Evolutionary conservation across 352 stramenopile genomes (phyloP).

Genomic region (Phytophthora aleatoria): DNA sequence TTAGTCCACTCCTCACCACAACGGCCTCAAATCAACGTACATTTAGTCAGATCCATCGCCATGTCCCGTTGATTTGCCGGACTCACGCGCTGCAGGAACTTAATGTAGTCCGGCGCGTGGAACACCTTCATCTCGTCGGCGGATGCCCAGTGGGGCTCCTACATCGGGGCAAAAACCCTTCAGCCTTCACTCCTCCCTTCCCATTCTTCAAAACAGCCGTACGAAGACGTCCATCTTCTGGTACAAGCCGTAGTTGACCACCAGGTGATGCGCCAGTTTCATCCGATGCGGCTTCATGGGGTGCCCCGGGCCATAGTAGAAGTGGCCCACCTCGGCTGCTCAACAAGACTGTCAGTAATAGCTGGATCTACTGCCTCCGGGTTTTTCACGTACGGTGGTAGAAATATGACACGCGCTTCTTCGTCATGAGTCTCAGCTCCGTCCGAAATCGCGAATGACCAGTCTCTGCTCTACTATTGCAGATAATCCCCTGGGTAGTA

Average conservation of each 20-base stretch:
- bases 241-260: constrained; percentile 98
- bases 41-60: constrained; percentile 69
- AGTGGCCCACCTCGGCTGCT: constrained; percentile 94
- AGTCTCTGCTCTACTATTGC: background rate
- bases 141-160: constrained; percentile 81
- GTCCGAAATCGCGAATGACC: constrained; percentile 25
- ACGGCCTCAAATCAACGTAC: constrained; percentile 29
- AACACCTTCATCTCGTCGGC: constrained; percentile 96
- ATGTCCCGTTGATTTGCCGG: constrained; percentile 93
- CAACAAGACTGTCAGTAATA: background rate
- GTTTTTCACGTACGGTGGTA: constrained; percentile 72
- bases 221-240: constrained; percentile 99
- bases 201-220: constrained; percentile 3
- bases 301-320: constrained; percentile 96
- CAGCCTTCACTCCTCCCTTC: background rate
- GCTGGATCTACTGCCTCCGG: no score
- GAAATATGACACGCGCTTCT: constrained; percentile 86
- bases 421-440: constrained; percentile 30
- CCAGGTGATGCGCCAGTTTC: constrained; percentile 97
- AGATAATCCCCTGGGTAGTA: background rate
- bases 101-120: constrained; percentile 97
- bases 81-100: constrained; percentile 96
- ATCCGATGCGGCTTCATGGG: constrained; percentile 98
- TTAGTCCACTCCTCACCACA: constrained; percentile 3
- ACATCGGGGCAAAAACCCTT: background rate